Evolutionary conservation across 108 stramenopile genomes (phyloP).

Genomic region (Nannochloropsis gaditana): DNA sequence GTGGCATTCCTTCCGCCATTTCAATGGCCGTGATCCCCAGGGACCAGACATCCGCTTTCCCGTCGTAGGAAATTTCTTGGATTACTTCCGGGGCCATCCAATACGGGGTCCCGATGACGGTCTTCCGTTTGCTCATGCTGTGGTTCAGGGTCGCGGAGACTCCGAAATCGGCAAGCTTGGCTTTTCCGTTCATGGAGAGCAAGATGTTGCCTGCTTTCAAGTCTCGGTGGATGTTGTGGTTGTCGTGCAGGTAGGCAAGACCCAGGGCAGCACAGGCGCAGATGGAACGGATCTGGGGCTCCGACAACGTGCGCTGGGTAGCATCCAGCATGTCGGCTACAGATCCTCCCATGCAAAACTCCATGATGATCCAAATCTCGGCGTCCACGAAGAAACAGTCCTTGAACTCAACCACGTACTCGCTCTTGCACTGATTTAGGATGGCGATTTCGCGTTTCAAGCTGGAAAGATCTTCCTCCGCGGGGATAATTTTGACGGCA

Average conservation of each 20-base stretch:
- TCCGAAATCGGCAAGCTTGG: conserved; percentile 61
- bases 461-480: conserved; percentile 42
- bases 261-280: conserved; percentile 53
- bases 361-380: conserved; percentile 56
- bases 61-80: conserved; percentile 87
- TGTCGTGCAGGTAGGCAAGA: conserved; percentile 52
- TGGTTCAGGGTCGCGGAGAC: conserved; percentile 75
- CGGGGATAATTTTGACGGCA: conserved; percentile 58
- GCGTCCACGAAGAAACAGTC: conserved; percentile 52
- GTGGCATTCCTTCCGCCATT: conserved; percentile 95
- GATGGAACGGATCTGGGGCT: conserved; percentile 48
- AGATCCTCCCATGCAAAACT: conserved; percentile 55
- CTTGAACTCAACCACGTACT: conserved; percentile 49
- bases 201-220: conserved; percentile 62
- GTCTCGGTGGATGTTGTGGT: conserved; percentile 57
- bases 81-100: conserved; percentile 99
- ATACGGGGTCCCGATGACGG: conserved; percentile 94
- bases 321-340: conserved; percentile 54
- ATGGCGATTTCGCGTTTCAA: conserved; percentile 51
- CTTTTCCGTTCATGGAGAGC: conserved; percentile 53
- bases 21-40: conserved; percentile 94
- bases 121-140: conserved; percentile 87
- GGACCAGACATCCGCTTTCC: conserved; percentile 94
- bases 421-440: conserved; percentile 45
- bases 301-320: conserved; percentile 39